phyloP scores from a whole-genome alignment of 2,329 filamentous ascomycete species.

The Epichloe typhina region DNA sequence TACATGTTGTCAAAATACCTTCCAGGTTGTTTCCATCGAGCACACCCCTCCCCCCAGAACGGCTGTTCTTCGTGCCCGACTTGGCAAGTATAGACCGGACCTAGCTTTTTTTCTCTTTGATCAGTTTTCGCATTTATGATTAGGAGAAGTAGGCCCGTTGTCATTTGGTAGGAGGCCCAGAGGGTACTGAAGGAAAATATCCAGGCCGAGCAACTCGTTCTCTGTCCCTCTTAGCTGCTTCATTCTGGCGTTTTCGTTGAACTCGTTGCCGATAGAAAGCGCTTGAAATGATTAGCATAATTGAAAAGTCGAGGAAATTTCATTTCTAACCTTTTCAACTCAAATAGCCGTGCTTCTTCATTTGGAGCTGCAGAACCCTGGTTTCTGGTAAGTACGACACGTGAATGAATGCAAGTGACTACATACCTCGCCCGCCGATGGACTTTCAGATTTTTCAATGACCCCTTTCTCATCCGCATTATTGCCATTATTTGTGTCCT shows the following conservation, averaged over 20 bases:
- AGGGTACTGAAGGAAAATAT: conserved; percentile 77
- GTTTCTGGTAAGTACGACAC: background rate
- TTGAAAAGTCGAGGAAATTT: background rate
- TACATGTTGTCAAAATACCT: background rate
- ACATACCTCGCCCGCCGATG: conserved; percentile 5
- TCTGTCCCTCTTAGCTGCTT: conserved; percentile 58
- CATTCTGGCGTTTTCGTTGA: conserved; percentile 46
- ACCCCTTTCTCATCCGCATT: conserved; percentile 16
- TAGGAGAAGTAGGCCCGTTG: background rate
- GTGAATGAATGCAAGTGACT: background rate
- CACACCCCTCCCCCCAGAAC: background rate
- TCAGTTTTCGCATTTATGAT: no score
- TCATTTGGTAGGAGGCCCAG: conserved; percentile 32
- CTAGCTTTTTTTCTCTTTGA: background rate
- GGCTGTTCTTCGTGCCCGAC: background rate
- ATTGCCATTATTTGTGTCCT: conserved; percentile 15
- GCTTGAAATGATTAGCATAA: conserved; percentile 27
- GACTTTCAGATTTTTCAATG: background rate
- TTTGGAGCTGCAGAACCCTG: conserved; percentile 24
- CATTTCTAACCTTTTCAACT: conserved; percentile 57
- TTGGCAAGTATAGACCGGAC: background rate
- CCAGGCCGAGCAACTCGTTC: conserved; percentile 67
- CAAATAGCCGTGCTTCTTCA: conserved; percentile 68
- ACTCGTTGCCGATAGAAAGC: conserved; percentile 78
- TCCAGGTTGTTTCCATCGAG: background rate